Percentiles rank a stretch among this genome's conserved stretches.
phyloP scores from a whole-genome alignment of 495 filamentous ascomycete species.

The Hypomontagnella submonticulosa region DNA sequence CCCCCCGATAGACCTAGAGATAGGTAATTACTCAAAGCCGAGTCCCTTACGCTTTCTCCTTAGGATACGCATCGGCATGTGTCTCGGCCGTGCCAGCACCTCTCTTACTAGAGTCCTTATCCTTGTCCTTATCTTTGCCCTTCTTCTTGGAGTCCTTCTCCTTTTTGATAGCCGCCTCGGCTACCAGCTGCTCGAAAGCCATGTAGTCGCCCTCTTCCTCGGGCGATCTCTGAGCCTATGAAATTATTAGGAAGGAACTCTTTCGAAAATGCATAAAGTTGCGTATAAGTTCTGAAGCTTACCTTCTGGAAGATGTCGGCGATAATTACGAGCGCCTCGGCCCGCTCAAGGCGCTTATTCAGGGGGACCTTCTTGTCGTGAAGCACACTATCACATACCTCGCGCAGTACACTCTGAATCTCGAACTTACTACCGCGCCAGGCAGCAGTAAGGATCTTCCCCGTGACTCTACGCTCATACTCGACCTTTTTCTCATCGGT shows the following conservation, averaged over 20 bases:
- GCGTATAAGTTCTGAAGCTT: constrained; percentile 43
- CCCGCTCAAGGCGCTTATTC: constrained; percentile 88
- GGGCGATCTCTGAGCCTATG: constrained; percentile 85
- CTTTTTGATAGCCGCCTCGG: constrained; percentile 95
- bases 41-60: constrained; percentile 27
- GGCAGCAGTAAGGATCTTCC: constrained; percentile 97
- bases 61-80: background rate
- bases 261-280: background rate
- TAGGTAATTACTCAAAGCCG: background rate
- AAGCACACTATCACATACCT: constrained; percentile 77
- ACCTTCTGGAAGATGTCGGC: constrained; percentile 91
- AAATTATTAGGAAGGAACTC: constrained; percentile 42
- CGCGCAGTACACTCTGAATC: constrained; percentile 93
- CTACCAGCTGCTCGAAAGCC: constrained; percentile 98
- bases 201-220: constrained; percentile 99
- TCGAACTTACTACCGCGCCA: constrained; percentile 98
- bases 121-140: constrained; percentile 69
- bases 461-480: constrained; percentile 93
- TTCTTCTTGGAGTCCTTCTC: constrained; percentile 81
- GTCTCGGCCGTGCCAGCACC: constrained; percentile 28
- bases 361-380: constrained; percentile 84
- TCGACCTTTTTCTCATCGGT: constrained; percentile 98
- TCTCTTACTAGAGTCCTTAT: constrained; percentile 42
- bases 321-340: constrained; percentile 85
- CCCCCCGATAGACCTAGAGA: no score